These are phyloP conservation scores for Hymenoscyphus occultus DNA, from an alignment of 2,329 filamentous ascomycete genomes.

Conservation along the genomic window DNA sequence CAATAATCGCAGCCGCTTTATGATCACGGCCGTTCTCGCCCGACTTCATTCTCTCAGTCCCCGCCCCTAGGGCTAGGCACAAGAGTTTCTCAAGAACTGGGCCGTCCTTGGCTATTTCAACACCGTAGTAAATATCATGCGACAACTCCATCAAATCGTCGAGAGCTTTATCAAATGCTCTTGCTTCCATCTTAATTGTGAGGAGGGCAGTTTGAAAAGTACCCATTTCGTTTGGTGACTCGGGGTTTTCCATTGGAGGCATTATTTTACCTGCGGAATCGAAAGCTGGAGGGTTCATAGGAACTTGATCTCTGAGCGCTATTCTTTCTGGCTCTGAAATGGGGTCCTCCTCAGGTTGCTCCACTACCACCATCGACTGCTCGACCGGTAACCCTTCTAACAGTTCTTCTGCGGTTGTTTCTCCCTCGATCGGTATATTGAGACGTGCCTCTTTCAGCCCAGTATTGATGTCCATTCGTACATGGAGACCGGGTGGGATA, in stretches of 20 bases:
- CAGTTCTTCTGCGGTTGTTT: conserved; percentile 52
- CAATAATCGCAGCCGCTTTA: conserved; percentile 55
- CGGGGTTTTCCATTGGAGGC: conserved; percentile 43
- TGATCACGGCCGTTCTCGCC: conserved; percentile 27
- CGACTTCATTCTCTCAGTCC: conserved; percentile 24
- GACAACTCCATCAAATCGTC: conserved; percentile 60
- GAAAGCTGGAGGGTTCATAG: conserved; percentile 52
- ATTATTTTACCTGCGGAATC: conserved; percentile 57
- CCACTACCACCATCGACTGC: conserved; percentile 39
- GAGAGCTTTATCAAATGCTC: conserved; percentile 39
- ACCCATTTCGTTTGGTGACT: conserved; percentile 40
- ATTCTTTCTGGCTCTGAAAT: conserved; percentile 20
- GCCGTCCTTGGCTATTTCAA: conserved; percentile 57
- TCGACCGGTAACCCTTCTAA: conserved; percentile 50
- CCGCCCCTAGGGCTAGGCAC: conserved; percentile 46
- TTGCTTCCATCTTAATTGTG: conserved; percentile 45
- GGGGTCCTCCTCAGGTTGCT: conserved; percentile 19
- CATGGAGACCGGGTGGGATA: conserved; percentile 61
- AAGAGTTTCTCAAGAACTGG: conserved; percentile 54
- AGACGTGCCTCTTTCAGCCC: conserved; percentile 65
- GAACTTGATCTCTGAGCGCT: conserved; percentile 40
- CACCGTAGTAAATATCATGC: conserved; percentile 68
- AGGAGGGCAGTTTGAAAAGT: conserved; percentile 48
- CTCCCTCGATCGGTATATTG: conserved; percentile 51
- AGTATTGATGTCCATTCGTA: conserved; percentile 62